Evolutionary conservation across 116 monocot species (phyloP).

Genomic region (Papilionanthe hybrid): DNA sequence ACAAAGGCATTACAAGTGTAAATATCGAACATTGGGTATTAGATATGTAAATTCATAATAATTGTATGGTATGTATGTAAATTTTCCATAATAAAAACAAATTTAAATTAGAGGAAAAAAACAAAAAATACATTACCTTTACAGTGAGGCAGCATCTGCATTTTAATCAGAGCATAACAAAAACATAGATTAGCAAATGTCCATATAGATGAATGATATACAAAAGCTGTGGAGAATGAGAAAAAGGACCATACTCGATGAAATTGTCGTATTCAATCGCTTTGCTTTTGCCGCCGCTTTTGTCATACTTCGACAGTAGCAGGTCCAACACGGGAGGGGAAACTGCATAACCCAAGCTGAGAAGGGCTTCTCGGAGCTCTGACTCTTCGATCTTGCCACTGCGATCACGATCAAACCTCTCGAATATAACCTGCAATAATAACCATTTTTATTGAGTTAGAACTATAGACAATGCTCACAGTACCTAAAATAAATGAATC

Average conservation of each 20-base stretch:
- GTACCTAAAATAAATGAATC: neutral
- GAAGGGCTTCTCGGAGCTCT: conserved; percentile 62
- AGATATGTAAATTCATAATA: too few species aligned
- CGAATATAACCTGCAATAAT: conserved; percentile 36
- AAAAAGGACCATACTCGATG: conserved; percentile 49
- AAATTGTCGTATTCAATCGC: conserved; percentile 58
- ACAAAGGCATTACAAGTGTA: too few species aligned
- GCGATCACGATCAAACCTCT: conserved; percentile 65
- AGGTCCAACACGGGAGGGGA: conserved; percentile 57
- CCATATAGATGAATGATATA: neutral
- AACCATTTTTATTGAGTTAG: neutral
- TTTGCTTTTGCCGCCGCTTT: conserved; percentile 22
- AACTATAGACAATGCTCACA: neutral
- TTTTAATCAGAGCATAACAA: neutral
- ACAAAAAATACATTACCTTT: conserved; percentile 31
- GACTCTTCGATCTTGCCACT: conserved; percentile 63
- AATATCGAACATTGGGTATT: too few species aligned
- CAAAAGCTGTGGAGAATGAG: neutral
- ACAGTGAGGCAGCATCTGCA: conserved; percentile 71
- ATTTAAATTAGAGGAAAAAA: neutral
- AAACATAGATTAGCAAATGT: neutral
- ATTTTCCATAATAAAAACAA: neutral
- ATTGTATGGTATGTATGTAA: too few species aligned
- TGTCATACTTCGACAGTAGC: conserved; percentile 48
- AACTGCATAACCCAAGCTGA: conserved; percentile 69